phyloP scores from a whole-genome alignment of 2,329 filamentous ascomycete genomes.

The Trichoderma afroharzianum region DNA sequence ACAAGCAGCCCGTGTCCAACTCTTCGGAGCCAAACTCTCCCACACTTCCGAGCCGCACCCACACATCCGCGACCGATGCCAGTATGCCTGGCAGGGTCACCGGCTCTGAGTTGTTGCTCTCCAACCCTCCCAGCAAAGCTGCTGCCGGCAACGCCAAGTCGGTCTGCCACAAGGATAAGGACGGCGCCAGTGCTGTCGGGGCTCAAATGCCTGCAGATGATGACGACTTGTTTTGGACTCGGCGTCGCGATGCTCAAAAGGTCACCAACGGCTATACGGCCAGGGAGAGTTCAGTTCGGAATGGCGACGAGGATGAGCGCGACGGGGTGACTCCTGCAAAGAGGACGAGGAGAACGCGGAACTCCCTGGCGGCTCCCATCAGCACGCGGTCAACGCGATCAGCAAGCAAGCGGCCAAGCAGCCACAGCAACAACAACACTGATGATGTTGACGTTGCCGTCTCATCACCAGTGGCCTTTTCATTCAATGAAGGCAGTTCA shows the following conservation, averaged over 20 bases:
- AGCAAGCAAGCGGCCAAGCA: slow-evolving; percentile 47
- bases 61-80: slow-evolving; percentile 30
- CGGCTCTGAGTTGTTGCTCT: slow-evolving; percentile 30
- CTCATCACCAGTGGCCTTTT: slow-evolving; percentile 48
- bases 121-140: slow-evolving; percentile 22
- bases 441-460: slow-evolving; percentile 52
- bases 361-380: slow-evolving; percentile 32
- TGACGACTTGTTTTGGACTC: slow-evolving; percentile 33
- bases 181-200: slow-evolving; percentile 24
- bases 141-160: slow-evolving; percentile 18
- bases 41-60: slow-evolving; percentile 25
- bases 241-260: slow-evolving; percentile 37
- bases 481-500: slow-evolving; percentile 46
- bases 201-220: slow-evolving; percentile 29
- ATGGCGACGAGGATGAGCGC: slow-evolving; percentile 25
- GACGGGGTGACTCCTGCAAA: slow-evolving; percentile 31
- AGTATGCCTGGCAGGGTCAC: slow-evolving; percentile 41
- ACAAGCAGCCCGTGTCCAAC: slow-evolving; percentile 36
- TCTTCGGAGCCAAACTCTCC: slow-evolving; percentile 37
- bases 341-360: slow-evolving; percentile 35
- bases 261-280: slow-evolving; percentile 36
- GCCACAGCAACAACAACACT: slow-evolving; percentile 28
- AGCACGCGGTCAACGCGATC: slow-evolving; percentile 46
- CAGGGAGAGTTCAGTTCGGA: slow-evolving; percentile 39
- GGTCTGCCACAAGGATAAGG: slow-evolving; percentile 25